Evolutionary conservation across 208 protist genomes (phyloP), one percentile per base, ranked within the genome.

Genomic region (Leishmania gerbilli): DNA sequence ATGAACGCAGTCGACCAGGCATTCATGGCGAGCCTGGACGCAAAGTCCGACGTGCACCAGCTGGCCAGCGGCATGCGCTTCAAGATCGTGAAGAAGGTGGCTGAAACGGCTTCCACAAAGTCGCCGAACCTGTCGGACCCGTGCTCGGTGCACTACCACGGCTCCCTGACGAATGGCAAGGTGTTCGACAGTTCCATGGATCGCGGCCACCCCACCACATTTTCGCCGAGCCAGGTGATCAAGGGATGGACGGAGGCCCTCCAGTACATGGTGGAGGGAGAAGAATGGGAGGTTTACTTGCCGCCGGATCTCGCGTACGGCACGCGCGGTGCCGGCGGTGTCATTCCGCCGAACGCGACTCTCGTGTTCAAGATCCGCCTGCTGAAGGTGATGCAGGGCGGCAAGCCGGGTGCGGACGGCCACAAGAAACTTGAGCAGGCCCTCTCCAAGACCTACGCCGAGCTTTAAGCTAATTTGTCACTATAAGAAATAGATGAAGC

Each of bases 141-240:
- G 17, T 97, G 94, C 88, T 76, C 78, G 55, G 90, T 96, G 37
- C 92, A 96, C 89, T 97, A 97, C 90, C 85, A 89, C 76, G 94
- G 94, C 64, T 88, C 88, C 19, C 87, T 97, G 47, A 75, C 83
- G 21, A 86, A 82, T 79, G 94, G 93, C 21, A 96, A 88, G 77
- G 89, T 93, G 7, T 97, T 97, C 82, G 94, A 97, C 90, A 93
- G 83, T 82, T 95, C 91, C 21, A 89, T 91, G 76, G 85, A 96
- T 60, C 88, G 91, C 51, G 85, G 84, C 60, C 64, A 71, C 49
- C 93, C 96, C n/a, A 60, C 87, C 24, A 86, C 76, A 19, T 97
- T 98, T 62, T 86, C 85, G 0, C 95, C 92, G 31, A 88, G 82
- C 55, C 87, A 95, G 77, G 92, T 96, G n/a, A 96, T 97, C 77